These are phyloP conservation scores for Apiotrichum mycotoxinovorans DNA, from an alignment of 1,284 basidiomycete species.

Conservation along the genomic window DNA sequence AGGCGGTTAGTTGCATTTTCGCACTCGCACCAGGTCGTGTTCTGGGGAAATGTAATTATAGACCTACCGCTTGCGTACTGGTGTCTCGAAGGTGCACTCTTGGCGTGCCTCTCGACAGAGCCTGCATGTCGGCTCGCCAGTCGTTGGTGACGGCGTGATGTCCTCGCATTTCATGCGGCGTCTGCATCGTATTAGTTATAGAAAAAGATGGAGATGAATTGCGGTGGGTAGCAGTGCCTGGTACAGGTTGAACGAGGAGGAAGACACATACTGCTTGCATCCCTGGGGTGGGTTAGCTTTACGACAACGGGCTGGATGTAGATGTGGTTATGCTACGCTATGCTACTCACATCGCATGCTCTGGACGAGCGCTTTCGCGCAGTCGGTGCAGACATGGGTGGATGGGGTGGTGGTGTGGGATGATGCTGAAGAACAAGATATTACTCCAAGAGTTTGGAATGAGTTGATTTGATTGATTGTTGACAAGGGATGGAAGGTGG, in stretches of 20 bases:
- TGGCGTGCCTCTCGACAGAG: slow-evolving; percentile 25
- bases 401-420: background rate
- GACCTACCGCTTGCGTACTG: slow-evolving; percentile 31
- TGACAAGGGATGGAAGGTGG: too few relatives aligned
- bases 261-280: slow-evolving; percentile 18
- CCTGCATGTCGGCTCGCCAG: slow-evolving; percentile 19
- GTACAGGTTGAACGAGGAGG: too few relatives aligned
- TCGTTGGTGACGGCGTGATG: slow-evolving; percentile 4
- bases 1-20: background rate
- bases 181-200: slow-evolving; percentile 17
- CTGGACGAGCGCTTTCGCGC: slow-evolving; percentile 22
- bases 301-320: background rate
- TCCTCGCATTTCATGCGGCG: slow-evolving; percentile 34
- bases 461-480: too few relatives aligned
- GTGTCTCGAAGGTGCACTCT: slow-evolving; percentile 28
- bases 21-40: too few relatives aligned
- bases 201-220: too few relatives aligned
- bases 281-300: slow-evolving; percentile 11
- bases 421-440: too few relatives aligned
- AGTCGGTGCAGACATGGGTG: background rate
- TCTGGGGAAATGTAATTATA: too few relatives aligned
- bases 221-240: background rate
- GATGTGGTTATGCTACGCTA: background rate
- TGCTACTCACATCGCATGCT: slow-evolving; percentile 28
- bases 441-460: too few relatives aligned